These are phyloP conservation scores for Solanum paucissectum DNA, from an alignment of 257 asterid species.

Conservation along the genomic window DNA sequence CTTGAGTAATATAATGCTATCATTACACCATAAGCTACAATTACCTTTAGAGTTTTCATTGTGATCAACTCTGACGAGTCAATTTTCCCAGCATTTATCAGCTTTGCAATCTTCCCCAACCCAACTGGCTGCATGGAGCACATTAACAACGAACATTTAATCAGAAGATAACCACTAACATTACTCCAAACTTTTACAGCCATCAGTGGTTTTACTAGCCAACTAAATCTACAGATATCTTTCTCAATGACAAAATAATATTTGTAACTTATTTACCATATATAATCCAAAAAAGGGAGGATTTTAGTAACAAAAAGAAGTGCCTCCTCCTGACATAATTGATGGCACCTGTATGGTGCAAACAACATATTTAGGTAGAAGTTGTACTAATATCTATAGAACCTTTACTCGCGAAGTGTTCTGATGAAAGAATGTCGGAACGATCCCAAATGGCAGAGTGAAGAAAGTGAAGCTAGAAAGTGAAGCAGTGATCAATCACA, in stretches of 20 bases:
- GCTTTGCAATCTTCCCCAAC: constrained; percentile 78
- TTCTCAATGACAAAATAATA: not conserved
- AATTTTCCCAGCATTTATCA: constrained; percentile 87
- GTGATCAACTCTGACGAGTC: constrained; percentile 95
- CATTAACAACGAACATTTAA: not conserved
- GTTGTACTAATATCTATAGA: constrained; percentile 47
- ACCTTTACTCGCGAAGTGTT: constrained; percentile 20
- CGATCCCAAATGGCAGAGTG: too few species aligned
- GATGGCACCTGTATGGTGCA: not conserved
- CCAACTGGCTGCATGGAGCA: constrained; percentile 72
- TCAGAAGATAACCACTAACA: not conserved
- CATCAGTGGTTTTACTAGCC: not conserved
- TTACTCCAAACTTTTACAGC: not conserved
- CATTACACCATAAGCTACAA: not conserved
- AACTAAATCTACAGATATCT: not conserved
- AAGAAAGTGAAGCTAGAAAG: constrained; percentile 25
- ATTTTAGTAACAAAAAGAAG: not conserved
- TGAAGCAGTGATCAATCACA: constrained; percentile 61
- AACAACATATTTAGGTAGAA: not conserved
- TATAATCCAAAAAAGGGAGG: not conserved
- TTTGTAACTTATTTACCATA: not conserved
- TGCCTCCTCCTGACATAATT: not conserved
- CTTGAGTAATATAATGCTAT: not conserved
- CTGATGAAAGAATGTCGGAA: too few species aligned
- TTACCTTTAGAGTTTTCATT: constrained; percentile 88